Base-by-base conservation (phyloP, 371 early-diverging fungal species). In the Mortierella sp. region DNA sequence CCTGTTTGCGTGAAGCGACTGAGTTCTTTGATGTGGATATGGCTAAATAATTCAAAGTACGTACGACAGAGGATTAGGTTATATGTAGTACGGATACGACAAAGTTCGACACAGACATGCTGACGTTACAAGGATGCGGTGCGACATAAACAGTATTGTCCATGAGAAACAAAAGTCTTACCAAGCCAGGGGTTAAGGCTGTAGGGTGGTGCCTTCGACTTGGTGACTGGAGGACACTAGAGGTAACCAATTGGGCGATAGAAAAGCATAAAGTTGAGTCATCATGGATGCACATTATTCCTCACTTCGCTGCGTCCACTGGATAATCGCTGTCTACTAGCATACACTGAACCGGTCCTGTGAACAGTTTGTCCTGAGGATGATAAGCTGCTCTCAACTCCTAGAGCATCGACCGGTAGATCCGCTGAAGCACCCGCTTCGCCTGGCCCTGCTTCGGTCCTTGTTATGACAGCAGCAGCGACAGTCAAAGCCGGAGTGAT, bases 1-100 rank as follows among this genome's bases (percentile, higher is more conserved):
- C 48, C 81, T 76, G 9, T 79, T 16, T 24, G 47, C 57, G n/a
- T 45, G 80, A 11, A 84, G 79, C 13, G 84, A 78, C 14, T 84
- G 81, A 1, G 84, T 81, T 19, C 84, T 52, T 42, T 81, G 81
- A 42, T 81, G 81, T 0, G 84, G 84, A 70, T 84, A 84, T 19
- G 84, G 84, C 84, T 84, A 75, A 21, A 19, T 2, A 26, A 31
- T 50, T 74, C n/a, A 57, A 50, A 26, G 13, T 31, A 63, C 21
- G 72, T 26, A 42, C 14, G 24, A 34, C 50, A 34, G 19, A 21
- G 10, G 38, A 21, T 24, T n/a, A 19, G 28, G 63, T 21, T 11
- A 14, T n/a, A 11, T 50, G n/a, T 16, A 21, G 11, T 42, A 38
- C 24, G 34, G 68, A 38, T 16, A 21, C 10, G 14, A 21, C 42